Evolutionary conservation across 2,329 filamentous ascomycete species (phyloP), one percentile per base, ranked within the genome.

Genomic region (Venturia aucupariae): DNA sequence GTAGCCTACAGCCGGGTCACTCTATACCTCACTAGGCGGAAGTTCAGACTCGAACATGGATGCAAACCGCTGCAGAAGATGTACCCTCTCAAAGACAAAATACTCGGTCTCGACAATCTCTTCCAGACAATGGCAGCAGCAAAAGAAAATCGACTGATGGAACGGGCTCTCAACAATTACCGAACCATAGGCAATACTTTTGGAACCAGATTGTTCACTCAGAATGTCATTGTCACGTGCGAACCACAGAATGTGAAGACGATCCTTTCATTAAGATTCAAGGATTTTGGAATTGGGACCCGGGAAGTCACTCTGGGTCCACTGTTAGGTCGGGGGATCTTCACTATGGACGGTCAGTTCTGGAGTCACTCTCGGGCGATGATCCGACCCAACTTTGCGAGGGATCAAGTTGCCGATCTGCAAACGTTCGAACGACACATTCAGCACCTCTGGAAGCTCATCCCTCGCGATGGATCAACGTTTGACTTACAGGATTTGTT

Each of bases 371-470:
- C 72, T 24, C 72, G 79, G 11, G 76, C 79, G 35, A 74, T 81
- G 67, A 75, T 88, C 17, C 75, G 82, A 27, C 82, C 82, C 1
- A 81, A 82, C 66, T 85, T 84, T 67, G 77, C 75, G 0, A 74
- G 80, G 10, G 76, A 78, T 13, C 82, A 84, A 67, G 76, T 85
- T 11, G 79, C 77, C 4, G 80, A 85, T 69, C 71, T 84, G 6
- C 74, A 76, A 0, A 83, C 82, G 1, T 86, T 88, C 62, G 86
- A 89, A 68, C 74, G 72, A 2, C 85, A 89, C 74, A 77, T 87
- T 19, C 73, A 78, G 39, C 77, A 81, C 32, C 75, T 90, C 65
- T 77, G 89, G 32, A 76, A 78, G n/a, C 79, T 80, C 27, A 79
- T 90, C 10, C 84, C 85, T 0, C 71, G 71, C 0, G 75, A 83